Conservation (phyloP, 495 filamentous ascomycete species). For the Xylaria bambusicola region DNA sequence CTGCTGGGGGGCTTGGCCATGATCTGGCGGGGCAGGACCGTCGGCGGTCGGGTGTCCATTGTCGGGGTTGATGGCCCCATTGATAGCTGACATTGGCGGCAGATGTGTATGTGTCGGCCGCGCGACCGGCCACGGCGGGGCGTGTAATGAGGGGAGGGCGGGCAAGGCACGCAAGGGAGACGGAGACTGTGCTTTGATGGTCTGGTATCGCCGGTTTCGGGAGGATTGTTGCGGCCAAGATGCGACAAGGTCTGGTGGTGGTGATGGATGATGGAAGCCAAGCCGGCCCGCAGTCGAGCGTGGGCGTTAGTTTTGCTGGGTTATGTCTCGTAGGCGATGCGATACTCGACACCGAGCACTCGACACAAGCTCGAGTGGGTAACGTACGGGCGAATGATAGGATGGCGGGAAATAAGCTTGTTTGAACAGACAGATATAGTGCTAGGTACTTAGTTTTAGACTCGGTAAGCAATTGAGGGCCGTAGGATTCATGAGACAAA, state of each 20-base stretch:
- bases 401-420: no score
- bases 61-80: slow-evolving; percentile 23
- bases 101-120: background rate
- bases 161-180: slow-evolving; percentile 1
- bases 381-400: slow-evolving; percentile 2
- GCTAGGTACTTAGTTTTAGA: background rate
- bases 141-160: slow-evolving; percentile 1
- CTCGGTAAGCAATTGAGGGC: background rate
- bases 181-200: slow-evolving; percentile 1
- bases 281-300: slow-evolving; percentile 19
- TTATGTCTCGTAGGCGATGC: slow-evolving; percentile 1
- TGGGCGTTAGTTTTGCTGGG: slow-evolving; percentile 5
- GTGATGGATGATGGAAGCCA: slow-evolving; percentile 28
- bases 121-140: background rate
- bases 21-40: slow-evolving; percentile 12
- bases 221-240: slow-evolving; percentile 8
- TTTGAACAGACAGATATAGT: no score
- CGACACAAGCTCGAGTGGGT: no score
- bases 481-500: background rate
- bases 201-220: slow-evolving; percentile 2
- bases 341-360: no score
- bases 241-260: background rate
- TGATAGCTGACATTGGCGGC: background rate
- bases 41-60: slow-evolving; percentile 22
- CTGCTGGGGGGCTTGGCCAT: slow-evolving; percentile 13